A percentile compares a stretch with the other conserved stretches of the same genome.
Evolutionary conservation across 495 filamentous ascomycete genomes (phyloP).

Genomic region (Parmelia sp.): DNA sequence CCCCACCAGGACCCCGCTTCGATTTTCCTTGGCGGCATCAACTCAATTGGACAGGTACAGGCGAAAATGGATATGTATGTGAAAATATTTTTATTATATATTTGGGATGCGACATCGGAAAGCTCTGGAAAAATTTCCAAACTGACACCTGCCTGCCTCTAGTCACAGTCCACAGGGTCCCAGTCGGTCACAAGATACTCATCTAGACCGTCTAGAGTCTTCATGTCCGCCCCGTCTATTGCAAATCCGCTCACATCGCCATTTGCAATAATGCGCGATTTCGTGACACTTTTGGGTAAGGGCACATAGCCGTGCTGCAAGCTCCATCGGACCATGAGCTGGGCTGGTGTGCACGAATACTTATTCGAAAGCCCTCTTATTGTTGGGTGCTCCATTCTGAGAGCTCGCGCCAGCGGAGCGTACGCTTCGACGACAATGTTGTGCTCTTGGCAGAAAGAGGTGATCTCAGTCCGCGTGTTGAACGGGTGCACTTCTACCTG

Average conservation of each 20-base stretch:
- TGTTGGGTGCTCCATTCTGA: conserved; percentile 43
- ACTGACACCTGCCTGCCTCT: background rate
- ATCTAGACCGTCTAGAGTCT: conserved; percentile 27
- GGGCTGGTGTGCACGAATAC: conserved; percentile 53
- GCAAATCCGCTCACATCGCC: conserved; percentile 57
- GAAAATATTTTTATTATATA: background rate
- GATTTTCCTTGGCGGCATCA: background rate
- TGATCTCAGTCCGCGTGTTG: conserved; percentile 54
- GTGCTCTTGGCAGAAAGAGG: conserved; percentile 47
- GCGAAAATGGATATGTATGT: background rate
- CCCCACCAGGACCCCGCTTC: background rate
- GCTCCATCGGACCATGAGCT: conserved; percentile 61
- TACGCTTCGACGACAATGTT: conserved; percentile 59
- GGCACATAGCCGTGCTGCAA: conserved; percentile 64
- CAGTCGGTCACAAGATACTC: conserved; percentile 53
- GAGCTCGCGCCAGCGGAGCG: conserved; percentile 52
- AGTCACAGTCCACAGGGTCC: conserved; percentile 33
- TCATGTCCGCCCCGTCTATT: conserved; percentile 43
- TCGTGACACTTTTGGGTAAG: conserved; percentile 69
- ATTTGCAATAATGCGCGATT: conserved; percentile 56
- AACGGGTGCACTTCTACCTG: conserved; percentile 69
- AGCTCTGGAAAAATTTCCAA: background rate
- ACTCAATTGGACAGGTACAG: background rate
- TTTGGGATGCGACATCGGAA: conserved; percentile 4
- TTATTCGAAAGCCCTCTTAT: conserved; percentile 48